Evolutionary conservation across 306 rosid genomes (phyloP).

Genomic region (Malus orientalis): DNA sequence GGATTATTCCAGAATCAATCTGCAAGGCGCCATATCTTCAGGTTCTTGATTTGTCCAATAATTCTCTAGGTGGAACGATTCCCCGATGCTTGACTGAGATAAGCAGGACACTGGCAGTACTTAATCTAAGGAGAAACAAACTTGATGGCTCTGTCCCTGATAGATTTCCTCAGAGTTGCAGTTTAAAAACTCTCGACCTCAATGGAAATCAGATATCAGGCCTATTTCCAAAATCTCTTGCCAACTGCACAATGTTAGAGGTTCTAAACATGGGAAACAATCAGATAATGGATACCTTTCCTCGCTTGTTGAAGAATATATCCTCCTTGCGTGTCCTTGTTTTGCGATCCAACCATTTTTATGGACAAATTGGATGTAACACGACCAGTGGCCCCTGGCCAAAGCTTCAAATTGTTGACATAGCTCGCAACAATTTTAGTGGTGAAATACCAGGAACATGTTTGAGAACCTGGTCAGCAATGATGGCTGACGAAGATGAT

Average conservation of each 20-base stretch:
- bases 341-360: slow-evolving; percentile 22
- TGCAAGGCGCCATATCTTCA: slow-evolving; percentile 18
- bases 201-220: slow-evolving; percentile 17
- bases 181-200: slow-evolving; percentile 20
- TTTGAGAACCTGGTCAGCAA: slow-evolving; percentile 8
- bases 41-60: slow-evolving; percentile 29
- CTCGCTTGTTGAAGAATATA: slow-evolving; percentile 12
- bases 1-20: slow-evolving; percentile 20
- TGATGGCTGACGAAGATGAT: slow-evolving; percentile 2
- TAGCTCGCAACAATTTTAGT: slow-evolving; percentile 22
- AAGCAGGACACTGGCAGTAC: slow-evolving; percentile 8
- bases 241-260: slow-evolving; percentile 18
- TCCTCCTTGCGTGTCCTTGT: slow-evolving; percentile 27
- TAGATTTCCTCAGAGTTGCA: slow-evolving; percentile 6
- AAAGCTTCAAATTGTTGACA: slow-evolving; percentile 30
- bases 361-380: slow-evolving; percentile 10
- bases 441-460: slow-evolving; percentile 11
- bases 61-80: slow-evolving; percentile 12
- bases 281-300: not conserved
- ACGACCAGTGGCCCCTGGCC: not conserved
- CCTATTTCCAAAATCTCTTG: slow-evolving; percentile 13
- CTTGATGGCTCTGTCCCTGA: not conserved
- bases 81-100: slow-evolving; percentile 10
- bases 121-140: slow-evolving; percentile 18
- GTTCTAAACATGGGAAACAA: slow-evolving; percentile 35